Percentiles rank a stretch among this genome's conserved stretches.
Evolutionary conservation across 257 asterid genomes (phyloP).

Genomic region (Gardenia jasminoides): DNA sequence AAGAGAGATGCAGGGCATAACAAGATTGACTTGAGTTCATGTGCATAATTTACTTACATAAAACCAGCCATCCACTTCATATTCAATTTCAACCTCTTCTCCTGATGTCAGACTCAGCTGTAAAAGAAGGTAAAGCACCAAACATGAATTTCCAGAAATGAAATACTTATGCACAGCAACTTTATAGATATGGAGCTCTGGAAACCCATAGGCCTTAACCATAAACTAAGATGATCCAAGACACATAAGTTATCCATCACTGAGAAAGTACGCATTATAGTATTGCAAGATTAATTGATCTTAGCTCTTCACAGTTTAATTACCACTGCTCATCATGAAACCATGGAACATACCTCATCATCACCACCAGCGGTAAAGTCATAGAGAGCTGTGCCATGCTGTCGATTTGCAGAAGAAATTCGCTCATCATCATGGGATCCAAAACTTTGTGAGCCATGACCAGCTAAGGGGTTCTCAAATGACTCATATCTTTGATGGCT

Average conservation of each 20-base stretch:
- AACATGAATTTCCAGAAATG: not conserved
- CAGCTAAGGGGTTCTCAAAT: slow-evolving; percentile 92
- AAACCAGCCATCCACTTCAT: slow-evolving; percentile 99
- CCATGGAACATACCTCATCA: slow-evolving; percentile 69
- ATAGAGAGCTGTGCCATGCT: slow-evolving; percentile 83
- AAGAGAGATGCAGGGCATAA: not conserved
- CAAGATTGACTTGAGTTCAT: not conserved
- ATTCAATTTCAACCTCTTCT: slow-evolving; percentile 88
- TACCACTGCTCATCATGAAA: not conserved
- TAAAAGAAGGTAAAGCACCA: slow-evolving; percentile 23
- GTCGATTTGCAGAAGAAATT: slow-evolving; percentile 67
- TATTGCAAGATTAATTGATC: not conserved
- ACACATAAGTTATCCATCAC: not conserved
- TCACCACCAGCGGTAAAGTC: slow-evolving; percentile 99
- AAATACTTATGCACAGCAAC: not conserved
- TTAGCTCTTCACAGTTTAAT: not conserved
- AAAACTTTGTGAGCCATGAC: slow-evolving; percentile 64
- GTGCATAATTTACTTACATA: slow-evolving; percentile 58
- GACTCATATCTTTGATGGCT: slow-evolving; percentile 69
- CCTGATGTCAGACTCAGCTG: slow-evolving; percentile 95
- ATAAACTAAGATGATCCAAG: not conserved
- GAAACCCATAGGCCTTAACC: not conserved
- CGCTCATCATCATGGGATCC: slow-evolving; percentile 61
- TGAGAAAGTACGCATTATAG: not conserved
- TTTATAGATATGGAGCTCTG: not conserved